These are phyloP conservation scores for Stagonosporopsis tanaceti DNA, from an alignment of 2,329 filamentous ascomycete genomes.

Conservation along the genomic window DNA sequence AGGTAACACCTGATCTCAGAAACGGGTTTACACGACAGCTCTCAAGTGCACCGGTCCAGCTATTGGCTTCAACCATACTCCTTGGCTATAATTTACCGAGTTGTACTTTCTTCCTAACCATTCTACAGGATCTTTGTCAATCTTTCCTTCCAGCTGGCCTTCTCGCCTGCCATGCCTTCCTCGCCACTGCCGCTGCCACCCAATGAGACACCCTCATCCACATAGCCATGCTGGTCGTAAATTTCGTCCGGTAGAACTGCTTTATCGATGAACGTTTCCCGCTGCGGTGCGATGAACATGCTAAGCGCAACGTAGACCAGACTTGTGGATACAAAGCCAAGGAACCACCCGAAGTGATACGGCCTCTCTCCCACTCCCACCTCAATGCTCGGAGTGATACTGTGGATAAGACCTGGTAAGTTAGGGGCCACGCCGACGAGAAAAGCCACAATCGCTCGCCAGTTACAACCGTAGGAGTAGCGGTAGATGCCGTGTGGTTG, in stretches of 20 bases:
- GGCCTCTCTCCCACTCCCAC: constrained; percentile 60
- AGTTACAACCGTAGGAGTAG: constrained; percentile 65
- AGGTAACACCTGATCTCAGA: neutral
- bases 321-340: constrained; percentile 66
- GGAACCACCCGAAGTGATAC: constrained; percentile 72
- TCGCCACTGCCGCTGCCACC: constrained; percentile 36
- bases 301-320: constrained; percentile 64
- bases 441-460: constrained; percentile 66
- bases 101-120: neutral
- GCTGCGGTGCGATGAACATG: constrained; percentile 56
- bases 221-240: constrained; percentile 42
- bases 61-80: neutral
- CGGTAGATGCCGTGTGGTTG: constrained; percentile 59
- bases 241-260: constrained; percentile 51
- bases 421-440: constrained; percentile 65
- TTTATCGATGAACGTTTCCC: constrained; percentile 58
- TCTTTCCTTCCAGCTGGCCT: constrained; percentile 45
- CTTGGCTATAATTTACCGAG: neutral
- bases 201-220: constrained; percentile 40
- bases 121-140: constrained; percentile 44
- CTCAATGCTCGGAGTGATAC: constrained; percentile 51
- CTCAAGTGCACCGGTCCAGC: neutral
- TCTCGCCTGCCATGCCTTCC: constrained; percentile 33
- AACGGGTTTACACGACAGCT: neutral
- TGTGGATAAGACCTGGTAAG: constrained; percentile 63